phyloP scores from a whole-genome alignment of 1,284 basidiomycete genomes.

The Athelia sp. region DNA sequence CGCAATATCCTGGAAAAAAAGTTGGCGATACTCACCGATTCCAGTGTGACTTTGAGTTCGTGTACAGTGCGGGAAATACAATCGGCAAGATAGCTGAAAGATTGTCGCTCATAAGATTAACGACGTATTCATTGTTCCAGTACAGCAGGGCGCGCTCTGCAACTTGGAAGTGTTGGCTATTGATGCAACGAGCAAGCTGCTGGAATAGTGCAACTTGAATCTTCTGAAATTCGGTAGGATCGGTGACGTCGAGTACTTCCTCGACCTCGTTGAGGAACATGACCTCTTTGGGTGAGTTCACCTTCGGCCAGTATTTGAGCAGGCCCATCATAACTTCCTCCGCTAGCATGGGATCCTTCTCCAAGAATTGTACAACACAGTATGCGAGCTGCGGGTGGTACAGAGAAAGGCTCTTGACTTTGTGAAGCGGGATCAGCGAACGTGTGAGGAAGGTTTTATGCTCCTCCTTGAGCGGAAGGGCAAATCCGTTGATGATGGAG shows the following conservation, averaged over 20 bases:
- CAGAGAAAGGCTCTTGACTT: conserved; percentile 93
- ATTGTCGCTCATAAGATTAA: conserved; percentile 99
- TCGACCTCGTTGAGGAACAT: conserved; percentile 99
- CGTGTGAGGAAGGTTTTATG: conserved; percentile 98
- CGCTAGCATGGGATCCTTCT: conserved; percentile 91
- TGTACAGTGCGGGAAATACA: conserved; percentile 97
- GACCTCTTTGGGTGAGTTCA: conserved; percentile 99
- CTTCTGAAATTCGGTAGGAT: conserved; percentile 95
- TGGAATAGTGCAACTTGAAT: conserved; percentile 93
- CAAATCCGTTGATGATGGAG: conserved; percentile 99
- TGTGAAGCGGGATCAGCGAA: conserved; percentile 95
- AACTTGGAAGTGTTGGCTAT: conserved; percentile 99
- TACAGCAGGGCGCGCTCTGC: conserved; percentile 92
- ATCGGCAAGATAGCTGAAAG: conserved; percentile 87
- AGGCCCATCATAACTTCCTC: conserved; percentile 96
- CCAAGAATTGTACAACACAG: conserved; percentile 98
- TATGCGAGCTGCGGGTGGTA: conserved; percentile 99
- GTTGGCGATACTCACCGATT: conserved; percentile 67
- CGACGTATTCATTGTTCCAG: conserved; percentile 99
- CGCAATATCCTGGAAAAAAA: conserved; percentile 4
- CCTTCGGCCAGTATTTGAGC: conserved; percentile 98
- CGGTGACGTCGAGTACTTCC: conserved; percentile 98
- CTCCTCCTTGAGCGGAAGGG: conserved; percentile 96
- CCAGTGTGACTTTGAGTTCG: conserved; percentile 97
- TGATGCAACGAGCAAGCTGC: conserved; percentile 95